A percentile compares a stretch with the other conserved stretches of the same genome.
Conservation (phyloP, 1,139 yeast genomes). For the Yamadazyma friedrichii region DNA sequence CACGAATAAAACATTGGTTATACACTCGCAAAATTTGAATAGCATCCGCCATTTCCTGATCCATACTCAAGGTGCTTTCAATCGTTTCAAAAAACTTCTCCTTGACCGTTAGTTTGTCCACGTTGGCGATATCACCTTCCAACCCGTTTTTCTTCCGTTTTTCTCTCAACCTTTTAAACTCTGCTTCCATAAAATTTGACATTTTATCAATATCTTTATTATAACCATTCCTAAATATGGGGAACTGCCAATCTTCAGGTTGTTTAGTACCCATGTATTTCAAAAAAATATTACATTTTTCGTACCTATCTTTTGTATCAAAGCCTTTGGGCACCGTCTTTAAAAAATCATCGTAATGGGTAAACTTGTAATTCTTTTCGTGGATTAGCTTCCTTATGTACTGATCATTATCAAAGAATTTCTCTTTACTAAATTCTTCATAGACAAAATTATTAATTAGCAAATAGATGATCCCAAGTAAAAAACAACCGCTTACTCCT, state of each 20-base stretch:
- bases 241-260: slow-evolving; percentile 20
- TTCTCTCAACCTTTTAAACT: slow-evolving; percentile 9
- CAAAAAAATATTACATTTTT: slow-evolving; percentile 32
- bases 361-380: slow-evolving; percentile 29
- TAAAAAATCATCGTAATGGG: slow-evolving; percentile 23
- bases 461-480: slow-evolving; percentile 5
- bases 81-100: slow-evolving; percentile 6
- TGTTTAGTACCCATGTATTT: slow-evolving; percentile 15
- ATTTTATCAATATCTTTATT: slow-evolving; percentile 30
- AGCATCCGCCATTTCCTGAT: slow-evolving; percentile 39
- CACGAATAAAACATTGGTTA: slow-evolving; percentile 31
- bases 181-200: slow-evolving; percentile 16
- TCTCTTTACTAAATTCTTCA: slow-evolving; percentile 5
- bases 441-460: slow-evolving; percentile 1
- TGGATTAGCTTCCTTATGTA: slow-evolving; percentile 24
- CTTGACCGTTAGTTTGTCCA: slow-evolving; percentile 6
- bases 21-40: slow-evolving; percentile 31
- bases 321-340: slow-evolving; percentile 9
- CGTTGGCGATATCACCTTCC: neutral
- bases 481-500: neutral
- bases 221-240: slow-evolving; percentile 18
- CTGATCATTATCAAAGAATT: slow-evolving; percentile 15
- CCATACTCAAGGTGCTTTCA: slow-evolving; percentile 15
- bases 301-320: slow-evolving; percentile 15
- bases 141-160: slow-evolving; percentile 11